Conservation (phyloP, 1,284 basidiomycete species). For the Melampsora americana region DNA sequence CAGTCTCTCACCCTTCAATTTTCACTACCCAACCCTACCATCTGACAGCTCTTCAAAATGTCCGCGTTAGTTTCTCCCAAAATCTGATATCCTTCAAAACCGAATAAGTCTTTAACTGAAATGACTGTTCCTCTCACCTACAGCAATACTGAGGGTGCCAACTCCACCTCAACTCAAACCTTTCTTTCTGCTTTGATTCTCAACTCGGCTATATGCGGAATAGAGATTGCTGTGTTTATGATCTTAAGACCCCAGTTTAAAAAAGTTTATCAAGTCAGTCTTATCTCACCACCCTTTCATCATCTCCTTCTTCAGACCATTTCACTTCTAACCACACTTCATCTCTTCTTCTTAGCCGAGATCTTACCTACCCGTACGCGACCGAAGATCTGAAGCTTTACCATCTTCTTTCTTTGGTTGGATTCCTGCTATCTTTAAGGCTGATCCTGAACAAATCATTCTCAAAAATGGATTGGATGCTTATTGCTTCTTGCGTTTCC, state of each 20-base stretch:
- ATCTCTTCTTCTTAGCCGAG: slow-evolving; percentile 23
- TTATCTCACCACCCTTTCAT: too few species aligned
- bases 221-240: slow-evolving; percentile 53
- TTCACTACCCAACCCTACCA: too few species aligned
- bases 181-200: slow-evolving; percentile 53
- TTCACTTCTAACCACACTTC: too few species aligned
- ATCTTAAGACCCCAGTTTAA: slow-evolving; percentile 54
- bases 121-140: neutral
- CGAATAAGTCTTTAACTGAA: too few species aligned
- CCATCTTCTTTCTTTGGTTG: slow-evolving; percentile 54
- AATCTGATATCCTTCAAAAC: neutral
- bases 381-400: slow-evolving; percentile 53
- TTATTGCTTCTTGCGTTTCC: slow-evolving; percentile 86
- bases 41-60: neutral
- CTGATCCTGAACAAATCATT: slow-evolving; percentile 52
- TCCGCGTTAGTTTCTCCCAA: slow-evolving; percentile 15
- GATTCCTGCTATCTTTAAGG: slow-evolving; percentile 54
- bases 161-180: slow-evolving; percentile 50
- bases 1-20: too few species aligned
- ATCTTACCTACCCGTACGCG: slow-evolving; percentile 25
- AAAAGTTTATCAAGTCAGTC: slow-evolving; percentile 55
- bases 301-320: too few species aligned
- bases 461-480: slow-evolving; percentile 80
- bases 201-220: slow-evolving; percentile 51
- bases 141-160: slow-evolving; percentile 1